phyloP scores from a whole-genome alignment of 2,329 filamentous ascomycete species.

The Neurospora crassa region DNA sequence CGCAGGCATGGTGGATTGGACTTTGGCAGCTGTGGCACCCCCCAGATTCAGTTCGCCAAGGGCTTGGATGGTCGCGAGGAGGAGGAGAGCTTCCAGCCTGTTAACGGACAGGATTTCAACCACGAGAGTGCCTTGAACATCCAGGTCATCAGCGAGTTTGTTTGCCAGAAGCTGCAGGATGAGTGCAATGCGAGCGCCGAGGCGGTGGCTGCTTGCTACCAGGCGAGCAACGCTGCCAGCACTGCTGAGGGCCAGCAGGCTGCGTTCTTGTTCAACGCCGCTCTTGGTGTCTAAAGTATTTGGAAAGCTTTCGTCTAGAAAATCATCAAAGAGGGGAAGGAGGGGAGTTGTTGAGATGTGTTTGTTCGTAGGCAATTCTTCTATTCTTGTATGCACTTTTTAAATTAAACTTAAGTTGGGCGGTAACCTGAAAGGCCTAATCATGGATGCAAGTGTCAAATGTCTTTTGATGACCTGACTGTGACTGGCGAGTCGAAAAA shows the following conservation, averaged over 20 bases:
- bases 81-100: constrained; percentile 31
- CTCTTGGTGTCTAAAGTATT: constrained; percentile 23
- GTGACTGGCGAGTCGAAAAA: background rate
- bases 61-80: constrained; percentile 38
- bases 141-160: constrained; percentile 28
- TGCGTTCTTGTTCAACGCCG: constrained; percentile 29
- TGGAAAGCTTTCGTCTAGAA: background rate
- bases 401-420: background rate
- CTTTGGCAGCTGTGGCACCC: constrained; percentile 37
- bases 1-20: constrained; percentile 19
- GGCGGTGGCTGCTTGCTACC: constrained; percentile 24
- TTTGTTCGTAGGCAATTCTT: background rate
- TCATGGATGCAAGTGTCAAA: background rate
- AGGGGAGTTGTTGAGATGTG: background rate
- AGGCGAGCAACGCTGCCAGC: constrained; percentile 23
- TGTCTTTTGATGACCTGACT: background rate
- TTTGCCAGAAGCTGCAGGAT: constrained; percentile 26
- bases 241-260: constrained; percentile 26
- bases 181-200: constrained; percentile 25
- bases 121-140: constrained; percentile 39
- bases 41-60: constrained; percentile 38
- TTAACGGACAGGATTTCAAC: constrained; percentile 33
- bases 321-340: background rate
- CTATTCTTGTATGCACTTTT: background rate
- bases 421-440: background rate